Base-by-base conservation (phyloP, 139 green algal genomes). In the Marvania coccoides region DNA sequence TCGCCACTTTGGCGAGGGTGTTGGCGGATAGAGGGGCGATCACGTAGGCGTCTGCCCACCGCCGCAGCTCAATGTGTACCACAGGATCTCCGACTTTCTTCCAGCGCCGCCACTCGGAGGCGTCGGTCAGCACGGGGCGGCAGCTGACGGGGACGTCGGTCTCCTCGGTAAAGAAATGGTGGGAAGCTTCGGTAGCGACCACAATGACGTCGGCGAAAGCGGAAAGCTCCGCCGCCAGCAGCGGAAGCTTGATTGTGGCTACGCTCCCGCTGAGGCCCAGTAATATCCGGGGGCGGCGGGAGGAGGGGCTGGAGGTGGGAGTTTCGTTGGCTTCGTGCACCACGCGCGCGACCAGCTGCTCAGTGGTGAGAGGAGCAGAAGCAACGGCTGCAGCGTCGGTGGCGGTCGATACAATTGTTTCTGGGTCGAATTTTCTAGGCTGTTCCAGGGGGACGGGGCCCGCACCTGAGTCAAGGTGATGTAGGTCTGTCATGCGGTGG, bases 21-120 rank as follows among this genome's bases (percentile, higher is more conserved):
- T 99, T 99, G 29, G 94, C 94, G 2, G 84, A 95, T 24, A 97
- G 76, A 0, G 94, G 94, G 1, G 94, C 94, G 10, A 99, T 78
- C 9, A 99, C 59, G n/a, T 96, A 63, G 1, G 83, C 62, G 47
- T 99, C 92, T 6, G 94, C 94, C 93, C 91, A 93, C 15, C 77
- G 72, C 2, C 89, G 76, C 53, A 97, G 75, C 60, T 97, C 92
- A 23, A 98, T 98, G 79, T 98, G 93, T 57, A 95, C 33, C 34
- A 98, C 94, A 1, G 76, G 71, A 66, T 96, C 89, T 0, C 91
- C 90, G 19, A 88, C 76, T 6, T 58, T 0, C 15, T 48, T 36
- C 88, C 88, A 95, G 3, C 68, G 13, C 19, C 67, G 72, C 88
- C 88, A 95, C 53, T 95, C 88, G 2, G 83, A 72, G 31, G 88